Evolutionary conservation across 1,284 basidiomycete genomes (phyloP), one percentile per base, ranked within the genome.

Genomic region (Schizophyllum commune): DNA sequence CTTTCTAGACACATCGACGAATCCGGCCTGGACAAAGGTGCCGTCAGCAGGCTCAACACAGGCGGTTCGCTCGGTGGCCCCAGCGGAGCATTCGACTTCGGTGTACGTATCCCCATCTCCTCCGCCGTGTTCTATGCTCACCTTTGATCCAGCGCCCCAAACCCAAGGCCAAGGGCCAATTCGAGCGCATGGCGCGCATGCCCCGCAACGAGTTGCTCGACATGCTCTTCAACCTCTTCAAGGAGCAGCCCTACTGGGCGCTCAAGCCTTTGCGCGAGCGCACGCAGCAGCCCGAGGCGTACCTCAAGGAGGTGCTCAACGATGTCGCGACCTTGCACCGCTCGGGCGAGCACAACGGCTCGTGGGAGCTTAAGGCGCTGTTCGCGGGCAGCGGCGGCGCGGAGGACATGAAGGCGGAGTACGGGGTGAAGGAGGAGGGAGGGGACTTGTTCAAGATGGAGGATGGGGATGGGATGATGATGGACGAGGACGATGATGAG

Each of bases 261-360:
- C 86, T 97, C 71, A 89, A 89, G 65, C 79, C 85, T 17, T 75
- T 98, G 58, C 83, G 92, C 56, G 85, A 90, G 64, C 86, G 85
- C 60, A 92, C 91, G 0, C 88, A 95, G 71, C 96, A 98, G 74
- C 96, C 96, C 0, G 92, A 96, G 72, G 85, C 81, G 15, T 98
- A 94, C 73, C 82, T 98, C 61, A 92, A 94, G 67, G 94, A 98
- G 68, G 87, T 93, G 0, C 75, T 98, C 57, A 78, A 77, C 54
- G 89, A 93, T 65, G 88, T 98, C 56, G 95, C 92, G 1, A 84
- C 82, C 63, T 78, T 94, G 56, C 87, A 95, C 71, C 86, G 88
- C 61, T 86, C 86, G 58, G 95, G 95, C 59, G 88, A 91, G 74
- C 73, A 79, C 70, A 88, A 85, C 61, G 86, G 86, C 11, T 72